phyloP scores from a whole-genome alignment of 2,329 filamentous ascomycete genomes.

The Microthyrium microscopicum region DNA sequence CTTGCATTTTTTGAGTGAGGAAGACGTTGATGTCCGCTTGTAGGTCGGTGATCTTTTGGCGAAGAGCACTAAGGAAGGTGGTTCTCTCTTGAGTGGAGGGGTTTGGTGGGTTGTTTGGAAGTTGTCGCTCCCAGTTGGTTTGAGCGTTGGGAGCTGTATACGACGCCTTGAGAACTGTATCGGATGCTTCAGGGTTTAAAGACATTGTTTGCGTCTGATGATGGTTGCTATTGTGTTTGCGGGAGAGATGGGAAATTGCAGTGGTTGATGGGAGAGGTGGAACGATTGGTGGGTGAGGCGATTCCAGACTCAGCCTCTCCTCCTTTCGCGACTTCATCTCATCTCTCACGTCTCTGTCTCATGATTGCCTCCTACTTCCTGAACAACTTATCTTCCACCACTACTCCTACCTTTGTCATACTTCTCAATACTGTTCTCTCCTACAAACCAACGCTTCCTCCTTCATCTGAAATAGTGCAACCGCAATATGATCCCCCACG shows the following conservation, averaged over 20 bases:
- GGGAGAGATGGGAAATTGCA: neutral
- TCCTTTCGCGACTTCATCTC: too few relatives aligned
- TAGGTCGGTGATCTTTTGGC: constrained; percentile 37
- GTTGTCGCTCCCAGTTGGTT: neutral
- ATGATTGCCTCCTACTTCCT: too few relatives aligned
- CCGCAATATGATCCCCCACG: too few relatives aligned
- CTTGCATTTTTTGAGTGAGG: constrained; percentile 57
- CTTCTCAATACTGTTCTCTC: too few relatives aligned
- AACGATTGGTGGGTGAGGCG: too few relatives aligned
- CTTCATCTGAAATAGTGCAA: too few relatives aligned
- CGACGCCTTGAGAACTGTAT: neutral
- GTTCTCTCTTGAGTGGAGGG: constrained; percentile 34
- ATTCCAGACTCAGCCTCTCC: too few relatives aligned
- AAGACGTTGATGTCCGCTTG: constrained; percentile 54
- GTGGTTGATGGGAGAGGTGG: too few relatives aligned
- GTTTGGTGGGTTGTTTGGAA: constrained; percentile 1
- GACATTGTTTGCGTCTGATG: neutral
- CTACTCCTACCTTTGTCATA: too few relatives aligned
- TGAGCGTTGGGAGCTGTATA: constrained; percentile 2
- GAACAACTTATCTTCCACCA: too few relatives aligned
- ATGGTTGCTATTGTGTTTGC: neutral
- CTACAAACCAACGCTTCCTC: too few relatives aligned
- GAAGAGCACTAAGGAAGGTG: constrained; percentile 42
- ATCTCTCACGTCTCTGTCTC: too few relatives aligned
- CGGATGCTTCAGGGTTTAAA: neutral